Evolutionary conservation across 108 stramenopile genomes (phyloP).

Genomic region (Epithemia pelagica): DNA sequence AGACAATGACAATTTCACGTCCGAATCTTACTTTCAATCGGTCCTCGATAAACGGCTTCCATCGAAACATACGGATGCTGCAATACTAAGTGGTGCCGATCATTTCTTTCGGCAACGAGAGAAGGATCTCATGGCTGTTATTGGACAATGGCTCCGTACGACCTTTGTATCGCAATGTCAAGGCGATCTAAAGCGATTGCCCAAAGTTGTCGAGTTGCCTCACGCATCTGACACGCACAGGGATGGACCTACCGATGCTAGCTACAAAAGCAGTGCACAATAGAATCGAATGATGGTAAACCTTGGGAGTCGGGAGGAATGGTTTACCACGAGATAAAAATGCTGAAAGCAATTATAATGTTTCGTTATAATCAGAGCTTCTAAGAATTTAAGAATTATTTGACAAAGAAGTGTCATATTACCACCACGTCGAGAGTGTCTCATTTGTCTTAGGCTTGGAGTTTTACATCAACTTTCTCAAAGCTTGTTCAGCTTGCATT

Average conservation of each 20-base stretch:
- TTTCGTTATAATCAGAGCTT: no score
- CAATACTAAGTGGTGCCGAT: conserved; percentile 35
- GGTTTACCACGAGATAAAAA: no score
- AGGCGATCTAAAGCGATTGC: background rate
- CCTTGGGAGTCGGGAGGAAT: no score
- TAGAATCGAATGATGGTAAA: no score
- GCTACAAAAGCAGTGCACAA: no score
- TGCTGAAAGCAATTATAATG: no score
- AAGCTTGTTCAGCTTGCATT: conserved; percentile 45
- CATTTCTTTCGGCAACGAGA: conserved; percentile 49
- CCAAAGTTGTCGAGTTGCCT: background rate
- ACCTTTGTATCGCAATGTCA: conserved; percentile 2
- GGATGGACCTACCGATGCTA: no score
- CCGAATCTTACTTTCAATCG: conserved; percentile 29
- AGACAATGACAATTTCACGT: conserved; percentile 46
- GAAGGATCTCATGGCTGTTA: conserved; percentile 43
- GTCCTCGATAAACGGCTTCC: conserved; percentile 17
- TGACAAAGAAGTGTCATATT: no score
- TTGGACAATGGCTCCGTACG: conserved; percentile 26
- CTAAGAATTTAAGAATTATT: no score
- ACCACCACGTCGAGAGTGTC: background rate
- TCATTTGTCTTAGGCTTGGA: background rate
- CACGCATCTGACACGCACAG: no score
- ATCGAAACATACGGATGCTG: conserved; percentile 25
- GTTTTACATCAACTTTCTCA: background rate